Conservation (phyloP, 2,329 filamentous ascomycete genomes). For the Xylaria sp. region DNA sequence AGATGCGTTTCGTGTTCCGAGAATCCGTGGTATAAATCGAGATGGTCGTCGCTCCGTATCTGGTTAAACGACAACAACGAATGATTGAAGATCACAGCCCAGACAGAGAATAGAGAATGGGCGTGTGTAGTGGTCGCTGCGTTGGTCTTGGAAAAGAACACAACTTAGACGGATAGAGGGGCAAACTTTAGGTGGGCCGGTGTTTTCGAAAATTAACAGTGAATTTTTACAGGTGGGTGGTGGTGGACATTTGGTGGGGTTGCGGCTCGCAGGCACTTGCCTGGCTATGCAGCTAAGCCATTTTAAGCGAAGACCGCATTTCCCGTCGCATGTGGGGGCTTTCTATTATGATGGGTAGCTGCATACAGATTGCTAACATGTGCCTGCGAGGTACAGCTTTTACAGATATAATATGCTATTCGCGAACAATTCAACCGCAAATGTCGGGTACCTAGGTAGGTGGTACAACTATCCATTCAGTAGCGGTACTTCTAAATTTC, state of each 20-base stretch:
- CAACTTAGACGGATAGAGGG: conserved; percentile 42
- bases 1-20: conserved; percentile 4
- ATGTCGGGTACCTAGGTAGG: background rate
- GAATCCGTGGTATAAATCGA: background rate
- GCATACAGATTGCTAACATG: background rate
- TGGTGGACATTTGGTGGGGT: conserved; percentile 48
- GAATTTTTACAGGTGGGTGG: conserved; percentile 46
- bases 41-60: conserved; percentile 10
- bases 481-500: background rate
- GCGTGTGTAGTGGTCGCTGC: conserved; percentile 33
- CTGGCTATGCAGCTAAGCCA: background rate
- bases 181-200: conserved; percentile 41
- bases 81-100: conserved; percentile 21
- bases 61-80: conserved; percentile 17
- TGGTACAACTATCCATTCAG: background rate
- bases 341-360: background rate
- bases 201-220: conserved; percentile 48
- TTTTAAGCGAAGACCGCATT: no score
- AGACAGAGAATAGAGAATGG: conserved; percentile 13
- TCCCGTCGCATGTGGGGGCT: background rate
- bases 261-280: conserved; percentile 24
- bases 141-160: conserved; percentile 30
- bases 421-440: background rate
- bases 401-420: no score
- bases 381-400: no score